Evolutionary conservation across 2,329 filamentous ascomycete species (phyloP), one percentile per base, ranked within the genome.

Genomic region (Ophiostoma sp.): DNA sequence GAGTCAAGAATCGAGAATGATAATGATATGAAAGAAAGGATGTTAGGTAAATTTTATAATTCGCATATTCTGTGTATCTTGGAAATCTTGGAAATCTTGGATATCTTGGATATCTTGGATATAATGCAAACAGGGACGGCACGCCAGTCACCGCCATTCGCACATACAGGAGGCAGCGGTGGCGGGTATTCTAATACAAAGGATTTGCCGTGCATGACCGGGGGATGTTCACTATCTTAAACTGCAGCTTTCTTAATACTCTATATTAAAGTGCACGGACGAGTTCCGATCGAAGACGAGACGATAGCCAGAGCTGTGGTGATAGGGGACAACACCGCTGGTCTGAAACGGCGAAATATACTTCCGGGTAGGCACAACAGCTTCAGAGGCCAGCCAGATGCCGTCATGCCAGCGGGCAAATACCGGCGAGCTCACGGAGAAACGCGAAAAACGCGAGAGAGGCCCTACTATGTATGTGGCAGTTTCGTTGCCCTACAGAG

Each of bases 321-420:
- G 44, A 20, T 48, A 48, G 44, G 44, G 17, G 44, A 6, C 4
- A n/a, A 54, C 20, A 15, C 52, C 17, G 48, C 8, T 54, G n/a
- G 48, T 57, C 52, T 1, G 10, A 23, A 17, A 11, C 7, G 52
- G 11, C 11, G 52, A 8, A 23, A 57, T 57, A 5, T 27, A 11
- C 39, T 41, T 3, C 11, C 11, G 39, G 15, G 15, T 41, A 41
- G n/a, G 20, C 20, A 52, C 48, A 52, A 17, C 15, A 8, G 10
- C 27, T 33, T 11, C n/a, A 4, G 23, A 39, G 62, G n/a, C 62
- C 62, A 41, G 23, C 62, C 62, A 39, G 62, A 23, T 23, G 62
- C 62, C 13, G 62, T 35, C 62, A 65, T 65, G 62, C 41, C 62
- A 20, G 11, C 52, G n/a, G 52, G 52, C 52, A 57, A 13, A 57